Base-by-base conservation (phyloP, 805 yeast species). In the Monosporozyma servazzii region DNA sequence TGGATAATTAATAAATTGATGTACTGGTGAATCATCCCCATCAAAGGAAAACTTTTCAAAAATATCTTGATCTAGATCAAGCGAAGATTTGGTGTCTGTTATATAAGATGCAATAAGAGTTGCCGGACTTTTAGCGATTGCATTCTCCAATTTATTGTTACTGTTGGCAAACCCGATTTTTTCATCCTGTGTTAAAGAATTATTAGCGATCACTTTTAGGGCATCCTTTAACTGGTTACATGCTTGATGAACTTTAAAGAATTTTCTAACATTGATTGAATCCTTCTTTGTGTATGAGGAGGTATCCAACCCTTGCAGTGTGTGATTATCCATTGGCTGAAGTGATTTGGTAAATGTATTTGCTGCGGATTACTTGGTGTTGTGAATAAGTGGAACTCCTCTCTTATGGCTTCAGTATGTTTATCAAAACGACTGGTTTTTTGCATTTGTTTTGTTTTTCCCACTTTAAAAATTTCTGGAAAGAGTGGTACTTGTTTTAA, bases 231-330 rank as follows among this genome's bases (percentile, higher is more conserved):
- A 44, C 36, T 52, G 55, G 2, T 45, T 48, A 43, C 58, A 54
- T 1, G 61, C 61, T 44, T 52, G 51, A 31, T 54, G 59, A 2
- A 57, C 40, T 30, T 53, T 56, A 40, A 52, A 53, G 45, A 58
- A 57, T 3, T 51, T 51, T 33, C 61, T 54, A 5, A 57, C 20
- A n/a, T 45, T 54, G n/a, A 42, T 15, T 15, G 45, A 68, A 58
- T 79, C 84, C 17, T 15, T 33, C 37, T 33, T 33, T 33, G 37
- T 33, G 17, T 33, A 33, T 13, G 37, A 17, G 7, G 37, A 33
- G 7, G 37, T 13, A 15, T 33, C 17, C 6, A 33, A n/a, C 6
- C n/a, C 37, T 33, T 33, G 37, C 17, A 33, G 7, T 33, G 37
- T 13, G 7, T 33, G 37, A 15, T 33, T 33, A 15, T 33, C 17